phyloP scores from a whole-genome alignment of 192 early-diverging fungal genomes.

The Gigaspora rosea region DNA sequence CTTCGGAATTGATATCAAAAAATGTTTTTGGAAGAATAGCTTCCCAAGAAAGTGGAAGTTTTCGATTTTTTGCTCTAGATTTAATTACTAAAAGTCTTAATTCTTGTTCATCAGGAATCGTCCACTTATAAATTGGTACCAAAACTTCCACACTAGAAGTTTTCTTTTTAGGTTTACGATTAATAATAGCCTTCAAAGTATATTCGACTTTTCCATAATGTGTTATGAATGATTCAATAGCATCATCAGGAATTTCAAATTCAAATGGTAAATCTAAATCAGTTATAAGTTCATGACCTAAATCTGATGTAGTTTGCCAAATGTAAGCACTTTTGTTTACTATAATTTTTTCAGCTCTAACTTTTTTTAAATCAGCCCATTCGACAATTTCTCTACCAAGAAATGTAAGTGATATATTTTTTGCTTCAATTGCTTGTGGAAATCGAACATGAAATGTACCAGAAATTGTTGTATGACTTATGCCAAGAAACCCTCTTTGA shows the following conservation, averaged over 20 bases:
- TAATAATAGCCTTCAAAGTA: neutral
- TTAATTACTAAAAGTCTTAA: conserved; percentile 15
- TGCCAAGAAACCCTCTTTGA: conserved; percentile 19
- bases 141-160: conserved; percentile 1
- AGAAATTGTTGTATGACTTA: neutral
- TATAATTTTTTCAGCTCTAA: conserved; percentile 26
- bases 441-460: conserved; percentile 31
- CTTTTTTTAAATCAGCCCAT: conserved; percentile 24
- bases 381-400: conserved; percentile 24
- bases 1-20: conserved; percentile 14
- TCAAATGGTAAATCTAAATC: conserved; percentile 35
- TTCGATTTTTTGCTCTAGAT: neutral
- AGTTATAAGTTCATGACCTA: conserved; percentile 28
- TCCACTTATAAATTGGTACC: conserved; percentile 13
- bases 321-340: conserved; percentile 10
- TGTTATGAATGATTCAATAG: conserved; percentile 2
- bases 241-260: conserved; percentile 19
- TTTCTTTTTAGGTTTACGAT: conserved; percentile 14
- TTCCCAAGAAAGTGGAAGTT: conserved; percentile 24
- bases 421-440: conserved; percentile 23
- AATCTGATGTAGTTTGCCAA: conserved; percentile 10
- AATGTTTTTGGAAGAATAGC: conserved; percentile 27
- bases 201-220: conserved; percentile 19
- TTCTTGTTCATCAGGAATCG: conserved; percentile 12
- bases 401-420: conserved; percentile 15